phyloP scores from a whole-genome alignment of 2,329 filamentous ascomycete species.

The Diaporthe batatas region DNA sequence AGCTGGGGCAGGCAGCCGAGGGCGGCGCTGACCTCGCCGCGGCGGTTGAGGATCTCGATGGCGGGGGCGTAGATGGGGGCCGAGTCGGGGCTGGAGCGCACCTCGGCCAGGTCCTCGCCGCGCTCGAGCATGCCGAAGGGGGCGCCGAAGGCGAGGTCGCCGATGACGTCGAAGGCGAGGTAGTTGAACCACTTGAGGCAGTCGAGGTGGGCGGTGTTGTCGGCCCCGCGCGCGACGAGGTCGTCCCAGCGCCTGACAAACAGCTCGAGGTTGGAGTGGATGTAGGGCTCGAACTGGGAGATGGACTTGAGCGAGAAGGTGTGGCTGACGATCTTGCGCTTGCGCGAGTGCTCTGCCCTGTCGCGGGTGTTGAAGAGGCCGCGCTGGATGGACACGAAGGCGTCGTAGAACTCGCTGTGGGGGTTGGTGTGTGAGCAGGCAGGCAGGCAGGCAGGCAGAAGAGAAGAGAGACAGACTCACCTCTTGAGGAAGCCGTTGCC shows the following conservation, averaged over 20 bases:
- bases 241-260: conserved; percentile 81
- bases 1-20: conserved; percentile 80
- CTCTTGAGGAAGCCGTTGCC: conserved; percentile 82
- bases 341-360: conserved; percentile 84
- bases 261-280: conserved; percentile 81
- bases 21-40: conserved; percentile 87
- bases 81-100: conserved; percentile 71
- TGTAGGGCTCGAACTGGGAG: conserved; percentile 89
- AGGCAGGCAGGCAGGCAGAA: too few relatives aligned
- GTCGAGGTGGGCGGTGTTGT: conserved; percentile 74
- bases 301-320: conserved; percentile 88
- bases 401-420: conserved; percentile 85
- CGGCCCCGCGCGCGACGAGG: conserved; percentile 60
- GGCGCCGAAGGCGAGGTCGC: conserved; percentile 76
- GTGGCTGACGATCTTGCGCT: conserved; percentile 89
- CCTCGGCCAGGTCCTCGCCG: conserved; percentile 82
- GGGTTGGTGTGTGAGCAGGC: not conserved
- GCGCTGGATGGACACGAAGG: conserved; percentile 87
- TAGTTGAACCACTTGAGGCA: conserved; percentile 85
- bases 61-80: conserved; percentile 79
- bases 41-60: conserved; percentile 88
- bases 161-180: conserved; percentile 68
- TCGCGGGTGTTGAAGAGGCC: conserved; percentile 92
- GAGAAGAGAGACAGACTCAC: conserved; percentile 54
- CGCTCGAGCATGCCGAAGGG: conserved; percentile 87